Evolutionary conservation across 2,329 filamentous ascomycete species (phyloP).

Genomic region (Furcasterigmium sp.): DNA sequence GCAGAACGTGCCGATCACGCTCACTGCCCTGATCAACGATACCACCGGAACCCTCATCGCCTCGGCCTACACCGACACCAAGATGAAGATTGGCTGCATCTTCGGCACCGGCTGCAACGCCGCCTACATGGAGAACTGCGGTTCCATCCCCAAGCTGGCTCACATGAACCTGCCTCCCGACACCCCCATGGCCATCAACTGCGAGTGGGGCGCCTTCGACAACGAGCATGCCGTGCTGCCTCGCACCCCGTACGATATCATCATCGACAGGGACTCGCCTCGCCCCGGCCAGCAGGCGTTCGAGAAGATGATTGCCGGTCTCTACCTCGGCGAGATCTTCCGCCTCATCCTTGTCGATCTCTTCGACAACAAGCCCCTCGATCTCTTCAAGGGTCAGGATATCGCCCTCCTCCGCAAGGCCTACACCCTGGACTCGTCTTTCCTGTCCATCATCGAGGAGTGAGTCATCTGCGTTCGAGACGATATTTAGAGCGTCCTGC

Average conservation of each 20-base stretch:
- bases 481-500: no score
- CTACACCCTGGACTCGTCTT: constrained; percentile 88
- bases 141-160: constrained; percentile 87
- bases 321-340: constrained; percentile 94
- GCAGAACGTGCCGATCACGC: constrained; percentile 82
- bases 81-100: constrained; percentile 94
- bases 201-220: constrained; percentile 95
- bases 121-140: constrained; percentile 93
- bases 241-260: constrained; percentile 76
- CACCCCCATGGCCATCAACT: constrained; percentile 91
- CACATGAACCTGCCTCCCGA: constrained; percentile 84
- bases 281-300: constrained; percentile 92
- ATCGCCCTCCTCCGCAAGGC: constrained; percentile 75
- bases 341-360: constrained; percentile 81
- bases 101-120: constrained; percentile 98
- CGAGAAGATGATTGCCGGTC: constrained; percentile 95
- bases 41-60: constrained; percentile 96
- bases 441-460: constrained; percentile 90
- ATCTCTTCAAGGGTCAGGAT: constrained; percentile 82
- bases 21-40: constrained; percentile 93
- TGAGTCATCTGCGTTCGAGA: no score
- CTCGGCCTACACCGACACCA: constrained; percentile 89
- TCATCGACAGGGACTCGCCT: constrained; percentile 86
- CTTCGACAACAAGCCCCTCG: constrained; percentile 67
- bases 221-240: constrained; percentile 88